These are phyloP conservation scores for Phaffomyces antillensis DNA, from an alignment of 805 yeast species.

Conservation along the genomic window DNA sequence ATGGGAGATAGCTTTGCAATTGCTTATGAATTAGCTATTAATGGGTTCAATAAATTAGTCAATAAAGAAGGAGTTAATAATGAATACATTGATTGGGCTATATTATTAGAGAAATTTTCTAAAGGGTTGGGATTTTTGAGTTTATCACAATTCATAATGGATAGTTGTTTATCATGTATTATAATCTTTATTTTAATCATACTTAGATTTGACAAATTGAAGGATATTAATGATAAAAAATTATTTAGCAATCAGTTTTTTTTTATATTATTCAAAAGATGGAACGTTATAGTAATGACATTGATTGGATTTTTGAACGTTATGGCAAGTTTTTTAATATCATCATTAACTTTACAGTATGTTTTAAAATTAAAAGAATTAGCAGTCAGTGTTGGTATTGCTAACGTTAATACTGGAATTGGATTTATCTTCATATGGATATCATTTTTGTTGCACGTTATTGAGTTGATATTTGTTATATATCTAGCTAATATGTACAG, in stretches of 20 bases:
- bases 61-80: slow-evolving; percentile 11
- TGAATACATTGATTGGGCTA: slow-evolving; percentile 21
- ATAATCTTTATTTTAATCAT: neutral
- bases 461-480: slow-evolving; percentile 6
- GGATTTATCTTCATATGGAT: slow-evolving; percentile 19
- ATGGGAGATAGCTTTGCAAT: slow-evolving; percentile 35
- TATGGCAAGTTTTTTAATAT: slow-evolving; percentile 12
- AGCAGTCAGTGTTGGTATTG: slow-evolving; percentile 19
- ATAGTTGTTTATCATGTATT: slow-evolving; percentile 1
- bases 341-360: slow-evolving; percentile 22
- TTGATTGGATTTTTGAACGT: slow-evolving; percentile 11
- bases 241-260: too few species aligned
- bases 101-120: slow-evolving; percentile 21
- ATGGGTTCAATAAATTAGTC: slow-evolving; percentile 21
- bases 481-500: slow-evolving; percentile 18
- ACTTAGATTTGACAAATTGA: neutral
- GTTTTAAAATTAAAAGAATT: slow-evolving; percentile 13
- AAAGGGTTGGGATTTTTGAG: slow-evolving; percentile 20
- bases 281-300: slow-evolving; percentile 7
- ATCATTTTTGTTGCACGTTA: slow-evolving; percentile 10
- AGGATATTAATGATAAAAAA: too few species aligned
- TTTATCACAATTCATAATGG: slow-evolving; percentile 7
- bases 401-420: slow-evolving; percentile 13
- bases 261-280: slow-evolving; percentile 4
- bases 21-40: slow-evolving; percentile 31